Percentiles rank a stretch among this genome's conserved stretches.
Evolutionary conservation across 106 monocot genomes (phyloP).

Genomic region (Platanthera zijinensis): DNA sequence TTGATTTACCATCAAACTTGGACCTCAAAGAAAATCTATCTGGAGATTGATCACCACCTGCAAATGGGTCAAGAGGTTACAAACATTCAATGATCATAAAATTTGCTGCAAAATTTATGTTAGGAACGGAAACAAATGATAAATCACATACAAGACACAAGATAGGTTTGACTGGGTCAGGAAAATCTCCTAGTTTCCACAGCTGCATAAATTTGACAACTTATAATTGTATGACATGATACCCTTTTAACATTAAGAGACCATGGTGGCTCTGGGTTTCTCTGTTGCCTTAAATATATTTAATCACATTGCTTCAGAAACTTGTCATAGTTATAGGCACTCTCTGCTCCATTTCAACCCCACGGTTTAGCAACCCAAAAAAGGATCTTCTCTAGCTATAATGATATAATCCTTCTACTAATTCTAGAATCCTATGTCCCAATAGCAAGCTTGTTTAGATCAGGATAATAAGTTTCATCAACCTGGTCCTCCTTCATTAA

Average conservation of each 20-base stretch:
- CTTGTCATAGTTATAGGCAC: too few relatives aligned
- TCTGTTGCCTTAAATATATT: too few relatives aligned
- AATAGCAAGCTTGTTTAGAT: too few relatives aligned
- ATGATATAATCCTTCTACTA: too few relatives aligned
- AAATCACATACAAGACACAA: background rate
- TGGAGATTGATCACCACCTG: slow-evolving; percentile 29
- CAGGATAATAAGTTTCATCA: too few relatives aligned
- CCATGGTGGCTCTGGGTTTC: too few relatives aligned
- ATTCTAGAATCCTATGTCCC: too few relatives aligned
- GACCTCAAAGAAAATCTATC: slow-evolving; percentile 44
- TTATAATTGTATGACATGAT: background rate
- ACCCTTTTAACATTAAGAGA: background rate
- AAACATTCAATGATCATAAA: background rate
- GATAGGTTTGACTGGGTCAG: background rate
- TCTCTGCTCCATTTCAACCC: too few relatives aligned
- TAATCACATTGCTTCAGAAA: too few relatives aligned
- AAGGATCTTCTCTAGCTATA: too few relatives aligned
- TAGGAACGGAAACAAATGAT: background rate
- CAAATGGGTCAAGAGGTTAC: slow-evolving; percentile 8
- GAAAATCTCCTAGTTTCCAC: background rate
- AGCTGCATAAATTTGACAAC: background rate
- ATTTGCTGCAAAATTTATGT: background rate
- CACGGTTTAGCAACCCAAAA: too few relatives aligned
- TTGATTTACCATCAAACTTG: slow-evolving; percentile 50
- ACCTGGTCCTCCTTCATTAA: too few relatives aligned